Evolutionary conservation across 371 early-diverging fungal genomes (phyloP).

Genomic region (Mucor indicus): DNA sequence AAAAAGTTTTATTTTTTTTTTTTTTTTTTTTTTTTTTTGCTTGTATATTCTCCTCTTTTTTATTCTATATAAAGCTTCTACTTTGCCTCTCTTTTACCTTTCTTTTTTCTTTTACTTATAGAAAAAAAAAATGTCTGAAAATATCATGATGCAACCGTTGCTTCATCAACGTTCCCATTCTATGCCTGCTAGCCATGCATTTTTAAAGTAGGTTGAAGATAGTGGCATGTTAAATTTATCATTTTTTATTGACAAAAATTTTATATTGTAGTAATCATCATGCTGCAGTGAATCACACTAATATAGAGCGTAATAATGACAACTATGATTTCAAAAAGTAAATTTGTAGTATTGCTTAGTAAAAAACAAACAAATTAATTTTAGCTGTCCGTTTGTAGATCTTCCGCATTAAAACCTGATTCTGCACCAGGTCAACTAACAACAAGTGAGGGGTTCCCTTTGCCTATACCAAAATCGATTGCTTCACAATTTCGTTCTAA

Average conservation of each 20-base stretch:
- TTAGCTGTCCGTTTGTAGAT: background rate
- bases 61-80: background rate
- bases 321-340: no score
- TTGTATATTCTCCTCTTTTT: background rate
- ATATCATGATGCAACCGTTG: slow-evolving; percentile 9
- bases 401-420: background rate
- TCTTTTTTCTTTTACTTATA: background rate
- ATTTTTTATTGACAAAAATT: background rate
- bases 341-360: no score
- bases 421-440: background rate
- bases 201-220: slow-evolving; percentile 5
- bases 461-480: background rate
- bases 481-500: background rate
- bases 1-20: background rate
- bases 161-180: slow-evolving; percentile 16
- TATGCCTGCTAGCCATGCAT: slow-evolving; percentile 11
- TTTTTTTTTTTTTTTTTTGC: background rate
- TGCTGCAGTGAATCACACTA: background rate
- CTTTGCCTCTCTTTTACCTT: background rate
- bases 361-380: no score
- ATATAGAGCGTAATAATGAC: no score
- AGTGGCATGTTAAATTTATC: background rate
- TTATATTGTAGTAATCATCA: background rate
- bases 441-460: slow-evolving; percentile 2
- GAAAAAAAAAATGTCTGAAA: slow-evolving; percentile 12